A percentile compares a stretch with the other conserved stretches of the same genome.
Evolutionary conservation across 2,329 filamentous ascomycete genomes (phyloP).

Genomic region (Pseudocercospora cruenta): DNA sequence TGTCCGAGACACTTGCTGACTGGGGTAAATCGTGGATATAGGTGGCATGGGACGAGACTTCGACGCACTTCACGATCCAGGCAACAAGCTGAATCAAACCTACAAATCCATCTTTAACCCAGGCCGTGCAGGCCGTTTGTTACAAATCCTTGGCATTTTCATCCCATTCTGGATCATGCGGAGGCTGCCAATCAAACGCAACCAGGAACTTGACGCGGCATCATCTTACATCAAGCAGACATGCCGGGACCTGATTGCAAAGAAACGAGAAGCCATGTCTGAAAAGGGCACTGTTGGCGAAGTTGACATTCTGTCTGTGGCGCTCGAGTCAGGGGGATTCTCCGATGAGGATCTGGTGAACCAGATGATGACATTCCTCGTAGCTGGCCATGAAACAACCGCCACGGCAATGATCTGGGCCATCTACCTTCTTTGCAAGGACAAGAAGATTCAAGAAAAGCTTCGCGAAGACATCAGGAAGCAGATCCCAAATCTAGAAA

Average conservation of each 20-base stretch:
- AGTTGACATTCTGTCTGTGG: conserved; percentile 78
- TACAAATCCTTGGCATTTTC: conserved; percentile 52
- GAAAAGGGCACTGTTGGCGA: conserved; percentile 51
- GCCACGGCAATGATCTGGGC: conserved; percentile 58
- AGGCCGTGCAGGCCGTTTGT: conserved; percentile 58
- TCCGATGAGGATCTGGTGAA: conserved; percentile 75
- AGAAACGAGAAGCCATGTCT: conserved; percentile 66
- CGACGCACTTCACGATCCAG: conserved; percentile 53
- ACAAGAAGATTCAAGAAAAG: conserved; percentile 53
- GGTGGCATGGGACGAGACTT: conserved; percentile 61
- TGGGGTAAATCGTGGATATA: not conserved
- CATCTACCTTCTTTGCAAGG: conserved; percentile 55
- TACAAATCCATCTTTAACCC: conserved; percentile 57
- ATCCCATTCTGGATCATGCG: conserved; percentile 65
- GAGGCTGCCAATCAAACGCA: conserved; percentile 70
- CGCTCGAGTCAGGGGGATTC: conserved; percentile 75
- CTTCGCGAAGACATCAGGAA: conserved; percentile 57
- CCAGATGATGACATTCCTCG: conserved; percentile 68
- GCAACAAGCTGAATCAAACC: conserved; percentile 57
- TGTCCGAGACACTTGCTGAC: not conserved
- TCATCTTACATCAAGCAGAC: conserved; percentile 64
- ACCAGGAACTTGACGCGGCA: conserved; percentile 64
- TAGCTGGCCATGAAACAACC: conserved; percentile 66
- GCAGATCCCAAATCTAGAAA: conserved; percentile 49
- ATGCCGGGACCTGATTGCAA: conserved; percentile 66